A percentile compares a stretch with the other conserved stretches of the same genome.
Evolutionary conservation across 1,284 basidiomycete genomes (phyloP).

Genomic region (Chondrostereum purpureum): DNA sequence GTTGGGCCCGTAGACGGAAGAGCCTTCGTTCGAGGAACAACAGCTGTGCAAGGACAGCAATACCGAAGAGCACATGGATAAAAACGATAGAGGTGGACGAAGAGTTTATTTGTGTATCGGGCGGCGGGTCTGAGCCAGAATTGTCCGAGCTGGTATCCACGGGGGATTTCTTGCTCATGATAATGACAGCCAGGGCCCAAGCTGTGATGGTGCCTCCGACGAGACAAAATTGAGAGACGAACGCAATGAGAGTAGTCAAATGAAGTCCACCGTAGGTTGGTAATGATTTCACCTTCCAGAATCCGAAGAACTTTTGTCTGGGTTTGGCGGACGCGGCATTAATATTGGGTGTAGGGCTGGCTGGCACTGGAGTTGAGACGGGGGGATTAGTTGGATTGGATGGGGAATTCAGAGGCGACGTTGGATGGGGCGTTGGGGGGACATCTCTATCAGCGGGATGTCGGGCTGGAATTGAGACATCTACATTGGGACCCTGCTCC

Average conservation of each 20-base stretch:
- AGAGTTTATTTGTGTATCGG: slow-evolving; percentile 2
- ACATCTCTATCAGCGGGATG: slow-evolving; percentile 55
- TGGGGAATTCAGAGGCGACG: slow-evolving; percentile 13
- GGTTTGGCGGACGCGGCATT: slow-evolving; percentile 13
- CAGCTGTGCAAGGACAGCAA: slow-evolving; percentile 43
- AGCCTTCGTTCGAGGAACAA: slow-evolving; percentile 59
- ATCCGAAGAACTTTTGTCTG: slow-evolving; percentile 28
- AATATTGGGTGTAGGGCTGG: slow-evolving; percentile 20
- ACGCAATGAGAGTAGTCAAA: slow-evolving; percentile 37
- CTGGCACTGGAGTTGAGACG: slow-evolving; percentile 18
- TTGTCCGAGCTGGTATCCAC: slow-evolving; percentile 1
- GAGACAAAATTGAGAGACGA: slow-evolving; percentile 35
- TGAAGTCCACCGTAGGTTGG: slow-evolving; percentile 39
- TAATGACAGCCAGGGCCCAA: slow-evolving; percentile 42
- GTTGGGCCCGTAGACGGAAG: slow-evolving; percentile 57
- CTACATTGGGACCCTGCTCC: slow-evolving; percentile 12
- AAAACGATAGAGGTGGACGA: slow-evolving; percentile 37
- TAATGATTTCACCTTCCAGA: slow-evolving; percentile 34
- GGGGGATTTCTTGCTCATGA: slow-evolving; percentile 4
- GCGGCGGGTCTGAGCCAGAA: slow-evolving; percentile 1
- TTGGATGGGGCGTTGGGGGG: slow-evolving; percentile 15
- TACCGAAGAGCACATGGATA: slow-evolving; percentile 51
- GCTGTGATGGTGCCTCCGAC: slow-evolving; percentile 45
- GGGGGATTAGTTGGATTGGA: slow-evolving; percentile 17
- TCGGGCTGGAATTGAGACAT: slow-evolving; percentile 26